phyloP scores from a whole-genome alignment of 2,329 filamentous ascomycete species.

The Stagonosporopsis chrysanthemi region DNA sequence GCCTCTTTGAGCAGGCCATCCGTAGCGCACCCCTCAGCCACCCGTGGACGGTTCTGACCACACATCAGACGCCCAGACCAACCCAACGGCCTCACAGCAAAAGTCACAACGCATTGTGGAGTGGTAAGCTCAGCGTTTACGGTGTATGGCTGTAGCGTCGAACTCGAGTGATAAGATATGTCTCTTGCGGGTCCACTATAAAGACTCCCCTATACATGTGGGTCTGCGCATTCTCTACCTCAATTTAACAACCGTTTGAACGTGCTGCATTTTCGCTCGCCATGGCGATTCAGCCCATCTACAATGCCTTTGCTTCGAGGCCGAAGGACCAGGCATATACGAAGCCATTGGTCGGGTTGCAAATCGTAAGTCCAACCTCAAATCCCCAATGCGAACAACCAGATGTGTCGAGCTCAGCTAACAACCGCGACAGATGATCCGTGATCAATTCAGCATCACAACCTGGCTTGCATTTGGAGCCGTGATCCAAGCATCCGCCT shows the following conservation, averaged over 20 bases:
- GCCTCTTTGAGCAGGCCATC: not conserved
- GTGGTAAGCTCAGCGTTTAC: not conserved
- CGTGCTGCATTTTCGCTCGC: not conserved
- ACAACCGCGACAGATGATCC: not conserved
- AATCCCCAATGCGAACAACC: not conserved
- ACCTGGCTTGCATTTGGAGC: constrained; percentile 21
- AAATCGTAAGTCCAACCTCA: not conserved
- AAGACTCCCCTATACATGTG: constrained; percentile 1
- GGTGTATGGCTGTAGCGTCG: not conserved
- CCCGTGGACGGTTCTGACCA: not conserved
- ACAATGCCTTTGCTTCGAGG: not conserved
- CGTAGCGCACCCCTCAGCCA: not conserved
- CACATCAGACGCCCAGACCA: not conserved
- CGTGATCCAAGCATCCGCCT: constrained; percentile 11
- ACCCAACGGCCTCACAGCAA: not conserved
- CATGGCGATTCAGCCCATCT: constrained; percentile 2
- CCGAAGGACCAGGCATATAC: not conserved
- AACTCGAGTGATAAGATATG: not conserved
- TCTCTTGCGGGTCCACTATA: not conserved
- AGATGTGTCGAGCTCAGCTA: not conserved
- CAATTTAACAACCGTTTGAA: not conserved
- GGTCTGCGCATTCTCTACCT: not conserved
- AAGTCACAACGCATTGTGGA: not conserved
- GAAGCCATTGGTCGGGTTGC: not conserved
- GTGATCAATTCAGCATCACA: constrained; percentile 16